These are phyloP conservation scores for Umbelopsis sp. DNA, from an alignment of 192 early-diverging fungal species.

Conservation along the genomic window DNA sequence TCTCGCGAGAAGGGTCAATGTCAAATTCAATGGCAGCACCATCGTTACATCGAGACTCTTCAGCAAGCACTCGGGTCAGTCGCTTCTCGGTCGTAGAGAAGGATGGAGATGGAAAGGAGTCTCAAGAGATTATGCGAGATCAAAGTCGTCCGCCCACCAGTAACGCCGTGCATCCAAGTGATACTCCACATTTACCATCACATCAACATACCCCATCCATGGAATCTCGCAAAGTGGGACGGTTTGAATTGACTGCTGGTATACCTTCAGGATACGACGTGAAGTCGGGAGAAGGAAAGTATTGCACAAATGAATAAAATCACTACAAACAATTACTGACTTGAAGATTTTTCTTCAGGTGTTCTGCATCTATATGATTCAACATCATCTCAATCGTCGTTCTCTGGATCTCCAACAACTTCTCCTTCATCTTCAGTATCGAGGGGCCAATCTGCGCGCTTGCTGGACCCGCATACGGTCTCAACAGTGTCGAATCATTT, in stretches of 20 bases:
- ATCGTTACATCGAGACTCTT: conserved; percentile 25
- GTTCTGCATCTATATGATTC: conserved; percentile 16
- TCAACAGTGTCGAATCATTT: conserved; percentile 35
- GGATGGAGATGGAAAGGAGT: conserved; percentile 7
- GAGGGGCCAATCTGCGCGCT: conserved; percentile 36
- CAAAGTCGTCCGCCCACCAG: background rate
- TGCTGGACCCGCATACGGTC: conserved; percentile 30
- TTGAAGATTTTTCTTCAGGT: background rate
- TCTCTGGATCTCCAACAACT: conserved; percentile 33
- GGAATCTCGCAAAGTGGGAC: conserved; percentile 39
- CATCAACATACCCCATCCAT: background rate
- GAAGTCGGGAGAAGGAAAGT: background rate
- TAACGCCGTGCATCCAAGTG: background rate
- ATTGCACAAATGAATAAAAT: background rate
- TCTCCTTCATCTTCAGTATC: conserved; percentile 47
- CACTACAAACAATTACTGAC: background rate
- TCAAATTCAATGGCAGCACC: conserved; percentile 24
- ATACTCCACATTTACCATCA: background rate
- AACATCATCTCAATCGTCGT: conserved; percentile 36
- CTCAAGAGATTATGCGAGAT: background rate
- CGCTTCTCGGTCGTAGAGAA: conserved; percentile 11
- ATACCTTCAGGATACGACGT: background rate
- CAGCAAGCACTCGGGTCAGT: conserved; percentile 20
- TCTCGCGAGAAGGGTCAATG: conserved; percentile 28
- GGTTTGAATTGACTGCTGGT: conserved; percentile 41